Base-by-base conservation (phyloP, 2,329 filamentous ascomycete genomes). In the Bipolaris bicolor region DNA sequence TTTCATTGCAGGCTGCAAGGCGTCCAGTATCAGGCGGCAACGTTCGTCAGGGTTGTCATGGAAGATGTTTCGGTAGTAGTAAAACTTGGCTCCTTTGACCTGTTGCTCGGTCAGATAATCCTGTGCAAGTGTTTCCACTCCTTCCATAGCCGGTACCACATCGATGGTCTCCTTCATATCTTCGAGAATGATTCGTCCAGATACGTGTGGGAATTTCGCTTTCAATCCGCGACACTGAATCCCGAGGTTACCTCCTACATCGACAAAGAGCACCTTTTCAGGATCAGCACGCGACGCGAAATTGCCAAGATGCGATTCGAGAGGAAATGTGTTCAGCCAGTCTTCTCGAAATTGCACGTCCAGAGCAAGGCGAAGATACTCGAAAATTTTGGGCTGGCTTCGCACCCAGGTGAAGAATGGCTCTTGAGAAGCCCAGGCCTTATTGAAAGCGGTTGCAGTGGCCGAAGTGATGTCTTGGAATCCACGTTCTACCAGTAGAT, bases 261-360 rank as follows among this genome's bases (percentile, higher is more conserved):
- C 40, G 40, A 44, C 40, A 44, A 44, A 44, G 40, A 44, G 40
- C 40, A 44, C 40, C 40, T 44, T 44, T 44, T 44, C 40, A 44
- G 40, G 40, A 44, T 44, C 40, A 44, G 40, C 40, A 44, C 11
- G 40, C 20, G 40, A 44, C 20, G 9, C 20, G 15, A 44, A 44
- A 44, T 44, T 20, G 40, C 40, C 40, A 44, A 44, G 40, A 44
- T 44, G 20, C 26, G 40, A 44, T 44, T 44, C 40, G 15, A 44
- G 40, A 24, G 40, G 40, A 44, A 44, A 44, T 44, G 40, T 9
- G 40, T 44, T 44, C 18, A 44, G 40, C 40, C 40, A 44, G 40
- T 44, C 40, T 44, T 44, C 40, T 44, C 20, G 40, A 44, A 44
- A 44, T 44, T 44, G 40, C 40, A 44, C 40, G 40, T 44, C 40